Evolutionary conservation across 2,329 filamentous ascomycete species (phyloP).

Genomic region (Daldinia sp.): DNA sequence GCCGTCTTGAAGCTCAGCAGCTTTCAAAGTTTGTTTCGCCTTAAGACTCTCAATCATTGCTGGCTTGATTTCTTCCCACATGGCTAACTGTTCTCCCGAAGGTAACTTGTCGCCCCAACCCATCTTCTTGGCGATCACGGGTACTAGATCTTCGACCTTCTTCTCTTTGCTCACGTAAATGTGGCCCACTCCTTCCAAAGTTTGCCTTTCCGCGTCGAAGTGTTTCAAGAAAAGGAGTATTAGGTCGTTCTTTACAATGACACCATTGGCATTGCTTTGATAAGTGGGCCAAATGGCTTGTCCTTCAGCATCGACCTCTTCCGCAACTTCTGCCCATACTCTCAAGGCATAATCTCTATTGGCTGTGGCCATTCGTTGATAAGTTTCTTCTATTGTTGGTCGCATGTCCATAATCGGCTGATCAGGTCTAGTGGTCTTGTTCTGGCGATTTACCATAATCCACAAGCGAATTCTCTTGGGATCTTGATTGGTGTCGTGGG

Average conservation of each 20-base stretch:
- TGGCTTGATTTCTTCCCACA: conserved; percentile 98
- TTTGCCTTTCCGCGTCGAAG: conserved; percentile 82
- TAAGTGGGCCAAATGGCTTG: conserved; percentile 75
- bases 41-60: conserved; percentile 97
- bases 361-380: conserved; percentile 57
- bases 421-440: conserved; percentile 93
- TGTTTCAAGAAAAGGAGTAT: conserved; percentile 93
- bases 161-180: conserved; percentile 88
- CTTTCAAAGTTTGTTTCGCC: conserved; percentile 84
- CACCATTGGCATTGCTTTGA: conserved; percentile 64
- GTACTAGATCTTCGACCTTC: conserved; percentile 84
- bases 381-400: conserved; percentile 78
- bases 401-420: conserved; percentile 80
- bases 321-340: conserved; percentile 84
- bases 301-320: conserved; percentile 72
- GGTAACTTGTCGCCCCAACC: conserved; percentile 80
- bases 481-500: conserved; percentile 72
- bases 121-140: conserved; percentile 82
- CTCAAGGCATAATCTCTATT: conserved; percentile 77
- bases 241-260: conserved; percentile 65
- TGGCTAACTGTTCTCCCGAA: conserved; percentile 66
- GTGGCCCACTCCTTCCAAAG: conserved; percentile 78
- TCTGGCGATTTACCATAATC: conserved; percentile 98
- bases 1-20: conserved; percentile 94
- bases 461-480: conserved; percentile 80